Percentiles rank a stretch among this genome's conserved stretches.
These are phyloP conservation scores for Zoysia japonica DNA, from an alignment of 176 grass and related monocot species.

Conservation along the genomic window DNA sequence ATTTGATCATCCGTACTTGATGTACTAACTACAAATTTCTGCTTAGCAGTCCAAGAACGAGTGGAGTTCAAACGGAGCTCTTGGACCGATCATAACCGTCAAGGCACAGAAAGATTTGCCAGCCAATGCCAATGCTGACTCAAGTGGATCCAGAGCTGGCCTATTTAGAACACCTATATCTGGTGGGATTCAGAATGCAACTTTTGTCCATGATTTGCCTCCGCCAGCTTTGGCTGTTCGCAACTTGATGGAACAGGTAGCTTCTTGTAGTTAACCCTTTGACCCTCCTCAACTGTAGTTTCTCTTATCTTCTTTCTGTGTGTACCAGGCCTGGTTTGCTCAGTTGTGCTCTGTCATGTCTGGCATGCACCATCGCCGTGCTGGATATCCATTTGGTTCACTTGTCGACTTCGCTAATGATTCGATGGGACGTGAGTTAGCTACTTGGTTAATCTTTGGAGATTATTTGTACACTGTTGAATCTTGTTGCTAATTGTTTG, in stretches of 20 bases:
- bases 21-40: background rate
- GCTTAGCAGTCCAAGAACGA: constrained; percentile 23
- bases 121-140: constrained; percentile 13
- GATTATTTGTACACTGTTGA: background rate
- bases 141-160: constrained; percentile 74
- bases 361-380: constrained; percentile 87
- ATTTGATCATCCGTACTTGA: background rate
- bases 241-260: constrained; percentile 97
- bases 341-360: constrained; percentile 96
- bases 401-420: constrained; percentile 95
- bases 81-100: constrained; percentile 16
- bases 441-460: constrained; percentile 13
- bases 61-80: constrained; percentile 42
- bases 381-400: constrained; percentile 96
- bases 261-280: background rate
- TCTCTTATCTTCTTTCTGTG: constrained; percentile 4
- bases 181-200: constrained; percentile 94
- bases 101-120: constrained; percentile 19
- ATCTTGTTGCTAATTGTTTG: background rate
- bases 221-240: constrained; percentile 90
- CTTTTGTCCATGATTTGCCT: constrained; percentile 83
- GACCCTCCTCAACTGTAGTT: background rate
- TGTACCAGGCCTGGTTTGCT: constrained; percentile 78
- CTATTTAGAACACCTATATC: constrained; percentile 97
- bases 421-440: constrained; percentile 85